Percentiles rank a stretch among this genome's conserved stretches.
Evolutionary conservation across 2,329 filamentous ascomycete genomes (phyloP).

Genomic region (Diaporthe humulicola): DNA sequence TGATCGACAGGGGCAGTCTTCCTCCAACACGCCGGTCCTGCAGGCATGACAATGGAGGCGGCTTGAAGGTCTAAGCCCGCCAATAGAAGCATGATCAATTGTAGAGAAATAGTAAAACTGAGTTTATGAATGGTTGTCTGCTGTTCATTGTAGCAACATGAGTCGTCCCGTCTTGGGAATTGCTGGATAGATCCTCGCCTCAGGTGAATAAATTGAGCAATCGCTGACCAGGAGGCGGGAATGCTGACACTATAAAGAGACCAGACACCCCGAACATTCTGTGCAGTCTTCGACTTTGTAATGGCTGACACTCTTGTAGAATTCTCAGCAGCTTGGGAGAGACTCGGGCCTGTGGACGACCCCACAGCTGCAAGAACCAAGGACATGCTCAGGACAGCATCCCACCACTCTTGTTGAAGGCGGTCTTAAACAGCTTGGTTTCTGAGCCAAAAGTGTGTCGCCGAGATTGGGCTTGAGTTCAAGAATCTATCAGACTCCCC

Average conservation of each 20-base stretch:
- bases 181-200: neutral
- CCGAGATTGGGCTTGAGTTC: neutral
- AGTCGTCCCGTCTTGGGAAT: neutral
- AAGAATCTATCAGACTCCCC: neutral
- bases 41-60: neutral
- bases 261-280: neutral
- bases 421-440: neutral
- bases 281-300: neutral
- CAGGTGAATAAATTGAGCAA: neutral
- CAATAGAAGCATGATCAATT: neutral
- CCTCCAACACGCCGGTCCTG: neutral
- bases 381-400: neutral
- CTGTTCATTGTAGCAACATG: too few species aligned
- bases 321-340: neutral
- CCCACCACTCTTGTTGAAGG: too few species aligned
- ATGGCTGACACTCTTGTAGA: neutral
- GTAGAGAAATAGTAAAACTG: neutral
- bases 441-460: neutral
- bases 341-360: too few species aligned
- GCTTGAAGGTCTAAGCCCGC: neutral
- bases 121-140: neutral
- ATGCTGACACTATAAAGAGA: constrained; percentile 17
- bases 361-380: neutral
- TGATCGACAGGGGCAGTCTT: neutral
- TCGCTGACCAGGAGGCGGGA: constrained; percentile 2